These are phyloP conservation scores for Pythium aphanidermatum DNA, from an alignment of 352 stramenopile species.

Conservation along the genomic window DNA sequence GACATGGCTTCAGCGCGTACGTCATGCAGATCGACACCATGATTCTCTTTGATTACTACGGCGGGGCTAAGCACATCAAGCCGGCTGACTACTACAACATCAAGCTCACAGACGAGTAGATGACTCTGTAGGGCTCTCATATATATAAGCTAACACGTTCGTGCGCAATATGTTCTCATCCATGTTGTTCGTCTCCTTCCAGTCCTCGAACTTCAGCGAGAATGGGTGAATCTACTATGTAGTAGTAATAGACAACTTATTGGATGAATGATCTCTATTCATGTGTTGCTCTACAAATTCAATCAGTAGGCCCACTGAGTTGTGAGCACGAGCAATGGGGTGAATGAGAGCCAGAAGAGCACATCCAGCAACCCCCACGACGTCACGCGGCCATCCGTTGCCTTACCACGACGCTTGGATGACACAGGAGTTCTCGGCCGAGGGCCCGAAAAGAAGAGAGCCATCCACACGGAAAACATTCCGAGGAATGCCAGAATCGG, in stretches of 20 bases:
- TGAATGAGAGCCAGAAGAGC: slow-evolving; percentile 83
- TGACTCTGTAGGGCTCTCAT: background rate
- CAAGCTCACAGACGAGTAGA: slow-evolving; percentile 22
- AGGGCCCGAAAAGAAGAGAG: slow-evolving; percentile 53
- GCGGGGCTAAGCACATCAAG: slow-evolving; percentile 53
- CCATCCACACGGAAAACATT: slow-evolving; percentile 75
- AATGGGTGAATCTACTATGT: background rate
- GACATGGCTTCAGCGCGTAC: slow-evolving; percentile 51
- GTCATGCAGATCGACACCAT: slow-evolving; percentile 53
- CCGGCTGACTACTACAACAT: slow-evolving; percentile 61
- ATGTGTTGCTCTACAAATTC: background rate
- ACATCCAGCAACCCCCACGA: slow-evolving; percentile 66
- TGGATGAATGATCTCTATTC: no score
- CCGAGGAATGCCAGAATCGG: slow-evolving; percentile 53
- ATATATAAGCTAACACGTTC: background rate
- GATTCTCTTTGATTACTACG: slow-evolving; percentile 67
- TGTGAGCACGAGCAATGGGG: slow-evolving; percentile 63
- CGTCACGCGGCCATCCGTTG: slow-evolving; percentile 22
- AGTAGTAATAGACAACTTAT: no score
- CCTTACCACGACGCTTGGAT: background rate
- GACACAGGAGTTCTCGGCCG: slow-evolving; percentile 1
- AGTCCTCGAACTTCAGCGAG: background rate
- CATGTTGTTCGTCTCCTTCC: background rate
- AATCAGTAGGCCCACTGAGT: slow-evolving; percentile 79
- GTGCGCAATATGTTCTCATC: background rate